These are phyloP conservation scores for Colletotrichum sp. DNA, from an alignment of 2,329 filamentous ascomycete species.

Conservation along the genomic window DNA sequence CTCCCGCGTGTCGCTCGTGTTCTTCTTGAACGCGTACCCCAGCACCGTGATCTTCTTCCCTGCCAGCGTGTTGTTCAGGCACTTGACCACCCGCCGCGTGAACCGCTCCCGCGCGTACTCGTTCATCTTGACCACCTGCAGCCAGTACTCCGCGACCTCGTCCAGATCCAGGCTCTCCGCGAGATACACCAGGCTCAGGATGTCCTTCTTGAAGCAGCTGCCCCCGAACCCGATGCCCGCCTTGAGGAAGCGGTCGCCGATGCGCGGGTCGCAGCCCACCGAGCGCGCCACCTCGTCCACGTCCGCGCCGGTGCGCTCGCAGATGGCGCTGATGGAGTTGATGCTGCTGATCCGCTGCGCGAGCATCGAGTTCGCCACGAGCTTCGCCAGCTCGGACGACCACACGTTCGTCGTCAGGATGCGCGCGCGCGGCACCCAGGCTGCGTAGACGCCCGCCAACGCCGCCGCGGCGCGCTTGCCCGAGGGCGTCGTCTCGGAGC, in stretches of 20 bases:
- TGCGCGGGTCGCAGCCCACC: constrained; percentile 72
- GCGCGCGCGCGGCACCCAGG: constrained; percentile 71
- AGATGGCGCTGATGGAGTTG: constrained; percentile 80
- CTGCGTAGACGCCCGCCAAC: constrained; percentile 69
- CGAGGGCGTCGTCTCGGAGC: constrained; percentile 63
- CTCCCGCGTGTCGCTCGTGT: constrained; percentile 78
- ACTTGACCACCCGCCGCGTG: constrained; percentile 66
- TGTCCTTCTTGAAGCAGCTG: constrained; percentile 83
- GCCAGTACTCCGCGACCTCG: constrained; percentile 79
- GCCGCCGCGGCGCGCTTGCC: constrained; percentile 67
- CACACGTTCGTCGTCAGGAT: constrained; percentile 78
- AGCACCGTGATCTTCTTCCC: constrained; percentile 76
- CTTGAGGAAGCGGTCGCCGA: constrained; percentile 75
- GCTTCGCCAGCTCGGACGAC: constrained; percentile 80
- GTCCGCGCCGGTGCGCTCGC: constrained; percentile 76
- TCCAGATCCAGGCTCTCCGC: constrained; percentile 71
- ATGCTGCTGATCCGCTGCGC: constrained; percentile 83
- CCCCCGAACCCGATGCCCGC: constrained; percentile 81
- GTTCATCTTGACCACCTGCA: constrained; percentile 76
- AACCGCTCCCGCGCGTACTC: constrained; percentile 76
- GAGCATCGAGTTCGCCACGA: constrained; percentile 81
- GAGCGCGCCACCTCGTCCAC: constrained; percentile 72
- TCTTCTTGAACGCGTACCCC: constrained; percentile 81
- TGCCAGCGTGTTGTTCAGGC: constrained; percentile 71
- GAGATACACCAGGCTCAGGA: constrained; percentile 76